Base-by-base conservation (phyloP, 78 protist species). In the Mastigamoeba balamuthi region DNA sequence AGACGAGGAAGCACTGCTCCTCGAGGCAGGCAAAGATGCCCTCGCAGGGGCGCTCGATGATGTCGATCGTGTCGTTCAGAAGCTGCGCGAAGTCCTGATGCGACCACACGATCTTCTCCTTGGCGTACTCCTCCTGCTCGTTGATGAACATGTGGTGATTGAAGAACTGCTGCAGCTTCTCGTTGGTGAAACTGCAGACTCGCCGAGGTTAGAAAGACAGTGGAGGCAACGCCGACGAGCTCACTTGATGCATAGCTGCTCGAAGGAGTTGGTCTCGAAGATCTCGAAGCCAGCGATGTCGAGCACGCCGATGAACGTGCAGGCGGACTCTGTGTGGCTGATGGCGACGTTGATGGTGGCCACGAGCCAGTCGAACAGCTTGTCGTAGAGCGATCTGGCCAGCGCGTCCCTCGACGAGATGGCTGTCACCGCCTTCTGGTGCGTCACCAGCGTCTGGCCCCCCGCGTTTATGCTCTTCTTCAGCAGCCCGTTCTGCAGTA, bases 341-440 rank as follows among this genome's bases (percentile, higher is more conserved):
- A 86, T 28, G 29, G 69, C 82, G 6, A 63, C 67, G 82, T 92
- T 90, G 78, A 89, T 83, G 68, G 76, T 78, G 73, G 48, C 53
- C 27, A 95, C 97, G 41, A 95, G 83, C 91, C 90, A 88, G 29
- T 72, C 48, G 91, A 97, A 97, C 79, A 91, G 83, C 33, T 92
- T 82, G 74, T 91, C 95, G 88, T 95, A 96, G 75, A 87, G 53
- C 30, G 94, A 93, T 90, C 92, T 94, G 81, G 87, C 71, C 0
- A 95, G 92, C 48, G 99, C 95, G 30, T 94, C 95, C 36, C 93
- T 37, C 92, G 43, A 75, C 9, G 58, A 64, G 27, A 86, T 42
- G 67, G 78, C 89, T 23, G 41, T 41, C 3, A 25, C 58, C 48
- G 53, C 72, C 9, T 53, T 64, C 29, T 77, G 67, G n/a, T 77